phyloP scores from a whole-genome alignment of 768 basidiomycete genomes.

The Gloeopeniophorella convolvens region DNA sequence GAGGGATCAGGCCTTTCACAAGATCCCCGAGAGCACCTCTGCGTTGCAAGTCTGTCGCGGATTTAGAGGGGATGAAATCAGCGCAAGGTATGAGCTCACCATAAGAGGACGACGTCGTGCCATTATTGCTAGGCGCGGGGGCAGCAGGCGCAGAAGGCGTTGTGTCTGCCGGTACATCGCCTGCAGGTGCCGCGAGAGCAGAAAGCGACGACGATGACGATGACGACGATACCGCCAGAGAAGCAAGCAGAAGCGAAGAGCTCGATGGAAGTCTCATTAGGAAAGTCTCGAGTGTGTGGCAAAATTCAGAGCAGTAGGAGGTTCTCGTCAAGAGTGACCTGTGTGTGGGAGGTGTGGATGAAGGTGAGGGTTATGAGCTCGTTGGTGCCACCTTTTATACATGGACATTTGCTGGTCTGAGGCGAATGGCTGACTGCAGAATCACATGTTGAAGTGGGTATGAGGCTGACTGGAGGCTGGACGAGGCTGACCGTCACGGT shows the following conservation, averaged over 20 bases:
- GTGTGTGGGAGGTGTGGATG: neutral
- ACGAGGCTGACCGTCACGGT: too few species aligned
- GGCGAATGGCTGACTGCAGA: neutral
- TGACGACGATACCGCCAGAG: conserved; percentile 26
- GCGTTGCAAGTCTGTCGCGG: neutral
- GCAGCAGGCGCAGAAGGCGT: conserved; percentile 1
- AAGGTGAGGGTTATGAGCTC: neutral
- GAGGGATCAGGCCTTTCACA: too few species aligned
- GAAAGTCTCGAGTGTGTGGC: conserved; percentile 11
- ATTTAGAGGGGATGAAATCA: neutral
- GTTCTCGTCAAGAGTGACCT: conserved; percentile 18
- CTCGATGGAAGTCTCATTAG: conserved; percentile 28
- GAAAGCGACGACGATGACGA: conserved; percentile 28
- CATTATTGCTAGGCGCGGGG: conserved; percentile 7
- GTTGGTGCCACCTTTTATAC: neutral
- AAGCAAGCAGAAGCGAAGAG: conserved; percentile 30
- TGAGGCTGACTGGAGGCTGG: too few species aligned
- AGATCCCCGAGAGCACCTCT: neutral
- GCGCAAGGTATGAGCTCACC: neutral
- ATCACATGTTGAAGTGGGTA: too few species aligned
- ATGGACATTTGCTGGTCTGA: neutral
- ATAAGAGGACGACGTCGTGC: neutral
- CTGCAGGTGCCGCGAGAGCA: conserved; percentile 27
- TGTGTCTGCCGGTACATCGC: neutral
- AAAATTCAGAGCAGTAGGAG: neutral